A percentile compares a stretch with the other conserved stretches of the same genome.
Conservation (phyloP, 2,329 filamentous ascomycete genomes). For the Microdochium nivale region DNA sequence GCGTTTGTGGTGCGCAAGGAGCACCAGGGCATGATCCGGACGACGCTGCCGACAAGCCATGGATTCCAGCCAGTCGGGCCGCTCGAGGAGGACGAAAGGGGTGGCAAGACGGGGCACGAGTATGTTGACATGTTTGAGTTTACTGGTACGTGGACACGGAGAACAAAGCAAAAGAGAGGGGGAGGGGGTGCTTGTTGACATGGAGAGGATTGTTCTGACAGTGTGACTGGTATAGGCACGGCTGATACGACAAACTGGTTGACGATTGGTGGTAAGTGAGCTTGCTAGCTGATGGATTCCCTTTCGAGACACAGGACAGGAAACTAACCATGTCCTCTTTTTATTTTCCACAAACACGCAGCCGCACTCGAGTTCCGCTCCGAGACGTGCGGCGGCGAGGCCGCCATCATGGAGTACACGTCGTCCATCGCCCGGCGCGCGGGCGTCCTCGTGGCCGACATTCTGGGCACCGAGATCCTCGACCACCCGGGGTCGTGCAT, state of each 20-base stretch:
- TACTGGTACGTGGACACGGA: slow-evolving; percentile 7
- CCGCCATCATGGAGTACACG: slow-evolving; percentile 44
- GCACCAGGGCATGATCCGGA: slow-evolving; percentile 53
- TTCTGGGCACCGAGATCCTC: slow-evolving; percentile 51
- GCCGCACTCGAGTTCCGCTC: slow-evolving; percentile 50
- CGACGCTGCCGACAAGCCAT: slow-evolving; percentile 55
- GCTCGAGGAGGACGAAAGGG: neutral
- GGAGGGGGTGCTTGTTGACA: too few relatives aligned
- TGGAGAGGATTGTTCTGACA: too few relatives aligned
- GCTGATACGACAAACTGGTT: slow-evolving; percentile 50
- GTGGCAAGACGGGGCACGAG: neutral
- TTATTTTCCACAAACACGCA: slow-evolving; percentile 12
- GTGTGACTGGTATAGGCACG: slow-evolving; percentile 49
- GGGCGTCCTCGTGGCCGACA: slow-evolving; percentile 36
- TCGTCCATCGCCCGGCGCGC: slow-evolving; percentile 39
- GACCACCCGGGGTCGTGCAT: slow-evolving; percentile 29
- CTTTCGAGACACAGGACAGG: too few relatives aligned
- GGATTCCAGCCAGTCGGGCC: slow-evolving; percentile 38
- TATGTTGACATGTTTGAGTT: slow-evolving; percentile 27
- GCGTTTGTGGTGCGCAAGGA: slow-evolving; percentile 52
- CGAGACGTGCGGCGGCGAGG: slow-evolving; percentile 48
- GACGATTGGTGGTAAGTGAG: slow-evolving; percentile 32
- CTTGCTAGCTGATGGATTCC: neutral
- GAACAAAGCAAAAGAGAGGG: slow-evolving; percentile 21
- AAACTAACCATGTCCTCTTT: neutral